Percentiles rank a stretch among this genome's conserved stretches.
Conservation (phyloP, 2,329 filamentous ascomycete genomes). For the Colletotrichum ledebouriae region DNA sequence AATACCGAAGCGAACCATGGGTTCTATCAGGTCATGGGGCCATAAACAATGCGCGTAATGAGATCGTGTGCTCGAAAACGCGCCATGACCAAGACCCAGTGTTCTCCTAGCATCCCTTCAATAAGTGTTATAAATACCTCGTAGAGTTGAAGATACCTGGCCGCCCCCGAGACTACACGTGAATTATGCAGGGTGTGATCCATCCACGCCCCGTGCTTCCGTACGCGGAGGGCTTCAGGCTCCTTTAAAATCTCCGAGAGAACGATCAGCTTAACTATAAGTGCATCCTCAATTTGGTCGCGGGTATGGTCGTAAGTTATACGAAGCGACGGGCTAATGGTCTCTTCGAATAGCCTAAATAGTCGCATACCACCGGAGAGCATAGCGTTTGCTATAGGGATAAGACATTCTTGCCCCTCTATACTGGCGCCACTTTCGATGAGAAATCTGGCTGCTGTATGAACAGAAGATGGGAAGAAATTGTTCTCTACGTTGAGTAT, state of each 20-base stretch:
- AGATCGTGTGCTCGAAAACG: not conserved
- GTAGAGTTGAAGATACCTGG: not conserved
- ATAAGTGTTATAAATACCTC: not conserved
- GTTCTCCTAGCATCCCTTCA: not conserved
- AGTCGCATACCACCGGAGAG: not conserved
- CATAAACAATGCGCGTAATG: not conserved
- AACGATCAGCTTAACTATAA: not conserved
- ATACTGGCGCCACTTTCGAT: not conserved
- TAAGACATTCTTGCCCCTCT: not conserved
- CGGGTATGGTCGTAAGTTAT: not conserved
- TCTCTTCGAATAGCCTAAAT: not conserved
- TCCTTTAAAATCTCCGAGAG: not conserved
- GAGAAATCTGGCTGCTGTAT: slow-evolving; percentile 1
- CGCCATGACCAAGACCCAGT: not conserved
- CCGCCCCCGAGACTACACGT: not conserved
- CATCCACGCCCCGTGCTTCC: not conserved
- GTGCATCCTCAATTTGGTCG: not conserved
- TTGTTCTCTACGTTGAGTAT: not conserved
- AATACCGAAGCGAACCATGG: not conserved
- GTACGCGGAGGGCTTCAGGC: not conserved
- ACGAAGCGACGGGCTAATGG: not conserved
- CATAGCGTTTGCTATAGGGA: not conserved
- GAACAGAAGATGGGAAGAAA: not conserved
- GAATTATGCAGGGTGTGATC: not conserved
- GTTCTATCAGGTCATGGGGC: not conserved